These are phyloP conservation scores for Picea glauca DNA, from an alignment of 75 land plant genomes.

Conservation along the genomic window DNA sequence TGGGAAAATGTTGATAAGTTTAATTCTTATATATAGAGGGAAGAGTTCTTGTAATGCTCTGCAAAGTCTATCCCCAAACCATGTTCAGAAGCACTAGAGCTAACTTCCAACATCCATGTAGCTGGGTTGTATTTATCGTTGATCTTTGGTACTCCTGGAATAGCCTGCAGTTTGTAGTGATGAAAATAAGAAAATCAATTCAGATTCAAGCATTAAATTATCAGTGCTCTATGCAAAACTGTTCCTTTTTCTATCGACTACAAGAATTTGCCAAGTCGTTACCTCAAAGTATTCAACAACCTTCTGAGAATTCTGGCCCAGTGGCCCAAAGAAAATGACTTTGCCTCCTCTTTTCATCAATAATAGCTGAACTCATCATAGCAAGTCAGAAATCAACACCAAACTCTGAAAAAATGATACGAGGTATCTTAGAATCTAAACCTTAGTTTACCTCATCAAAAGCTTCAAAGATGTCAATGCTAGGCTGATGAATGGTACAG, in stretches of 20 bases:
- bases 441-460: slow-evolving; percentile 61
- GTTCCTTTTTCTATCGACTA: neutral
- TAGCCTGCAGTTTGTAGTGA: slow-evolving; percentile 25
- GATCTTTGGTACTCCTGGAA: slow-evolving; percentile 69
- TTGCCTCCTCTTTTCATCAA: slow-evolving; percentile 80
- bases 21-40: slow-evolving; percentile 49
- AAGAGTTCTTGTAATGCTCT: slow-evolving; percentile 50
- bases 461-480: slow-evolving; percentile 74
- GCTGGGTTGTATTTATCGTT: slow-evolving; percentile 83
- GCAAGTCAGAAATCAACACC: neutral
- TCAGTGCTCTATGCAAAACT: neutral
- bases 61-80: slow-evolving; percentile 70
- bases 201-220: too few relatives aligned
- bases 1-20: neutral
- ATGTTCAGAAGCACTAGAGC: slow-evolving; percentile 56
- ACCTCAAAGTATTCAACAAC: slow-evolving; percentile 83
- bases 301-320: slow-evolving; percentile 60
- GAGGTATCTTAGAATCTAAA: neutral
- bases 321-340: slow-evolving; percentile 71
- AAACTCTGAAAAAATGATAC: neutral
- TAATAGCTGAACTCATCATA: slow-evolving; percentile 35
- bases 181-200: neutral
- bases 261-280: neutral
- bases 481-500: slow-evolving; percentile 74
- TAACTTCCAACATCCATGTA: slow-evolving; percentile 92